These are phyloP conservation scores for Backusella psychrophila DNA, from an alignment of 192 early-diverging fungal species.

Conservation along the genomic window DNA sequence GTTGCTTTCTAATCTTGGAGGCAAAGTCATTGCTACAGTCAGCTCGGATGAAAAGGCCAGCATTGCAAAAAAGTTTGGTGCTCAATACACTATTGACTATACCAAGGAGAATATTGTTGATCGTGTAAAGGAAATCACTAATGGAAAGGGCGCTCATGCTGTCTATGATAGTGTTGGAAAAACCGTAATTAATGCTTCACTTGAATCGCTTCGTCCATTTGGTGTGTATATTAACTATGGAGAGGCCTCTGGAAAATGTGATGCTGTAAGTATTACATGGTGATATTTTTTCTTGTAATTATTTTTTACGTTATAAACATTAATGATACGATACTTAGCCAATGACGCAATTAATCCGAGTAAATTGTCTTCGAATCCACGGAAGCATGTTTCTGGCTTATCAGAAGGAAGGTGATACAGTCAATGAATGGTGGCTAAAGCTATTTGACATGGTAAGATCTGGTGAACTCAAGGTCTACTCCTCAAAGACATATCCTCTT, in stretches of 20 bases:
- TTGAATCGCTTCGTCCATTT: slow-evolving; percentile 59
- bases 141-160: slow-evolving; percentile 72
- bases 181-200: slow-evolving; percentile 71
- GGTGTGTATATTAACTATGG: slow-evolving; percentile 86
- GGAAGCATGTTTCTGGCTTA: slow-evolving; percentile 48
- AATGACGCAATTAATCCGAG: neutral
- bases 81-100: slow-evolving; percentile 76
- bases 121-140: slow-evolving; percentile 72
- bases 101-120: slow-evolving; percentile 59
- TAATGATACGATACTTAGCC: neutral
- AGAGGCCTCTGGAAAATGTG: slow-evolving; percentile 80
- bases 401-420: slow-evolving; percentile 63
- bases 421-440: slow-evolving; percentile 51
- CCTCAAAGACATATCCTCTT: slow-evolving; percentile 75
- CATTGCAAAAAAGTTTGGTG: slow-evolving; percentile 57
- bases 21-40: slow-evolving; percentile 86
- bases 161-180: slow-evolving; percentile 91
- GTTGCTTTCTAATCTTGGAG: slow-evolving; percentile 71
- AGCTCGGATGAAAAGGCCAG: slow-evolving; percentile 72
- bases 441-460: slow-evolving; percentile 61
- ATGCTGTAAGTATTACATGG: slow-evolving; percentile 41
- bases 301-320: neutral
- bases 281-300: neutral
- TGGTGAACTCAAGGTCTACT: slow-evolving; percentile 58
- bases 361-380: slow-evolving; percentile 36